Percentiles rank a stretch among this genome's conserved stretches.
These are phyloP conservation scores for Furcasterigmium furcatum DNA, from an alignment of 2,329 filamentous ascomycete genomes.

Conservation along the genomic window DNA sequence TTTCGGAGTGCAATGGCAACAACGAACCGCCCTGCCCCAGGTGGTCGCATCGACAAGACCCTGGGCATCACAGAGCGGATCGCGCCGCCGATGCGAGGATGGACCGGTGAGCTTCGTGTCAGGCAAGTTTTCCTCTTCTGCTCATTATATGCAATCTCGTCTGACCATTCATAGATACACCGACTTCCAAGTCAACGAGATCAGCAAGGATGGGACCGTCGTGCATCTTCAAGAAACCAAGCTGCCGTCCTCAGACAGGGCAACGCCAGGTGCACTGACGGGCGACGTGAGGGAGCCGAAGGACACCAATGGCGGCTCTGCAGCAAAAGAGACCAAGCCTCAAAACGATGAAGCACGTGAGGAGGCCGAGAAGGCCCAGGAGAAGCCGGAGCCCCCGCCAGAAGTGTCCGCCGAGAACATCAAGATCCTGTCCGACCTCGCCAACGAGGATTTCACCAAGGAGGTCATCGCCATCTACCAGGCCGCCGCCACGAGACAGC, in stretches of 20 bases:
- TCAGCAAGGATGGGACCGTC: constrained; percentile 70
- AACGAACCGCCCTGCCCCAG: background rate
- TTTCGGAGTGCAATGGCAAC: background rate
- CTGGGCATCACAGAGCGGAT: constrained; percentile 15
- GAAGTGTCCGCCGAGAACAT: constrained; percentile 25
- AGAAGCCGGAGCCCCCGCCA: constrained; percentile 4
- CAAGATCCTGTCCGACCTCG: constrained; percentile 31
- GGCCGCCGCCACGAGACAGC: constrained; percentile 24
- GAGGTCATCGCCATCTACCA: constrained; percentile 39
- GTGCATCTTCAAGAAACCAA: constrained; percentile 56
- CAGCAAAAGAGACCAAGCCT: background rate
- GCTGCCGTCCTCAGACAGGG: background rate
- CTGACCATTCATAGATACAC: constrained; percentile 60
- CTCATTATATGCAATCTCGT: background rate
- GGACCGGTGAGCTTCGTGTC: constrained; percentile 14
- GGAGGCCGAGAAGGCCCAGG: constrained; percentile 9
- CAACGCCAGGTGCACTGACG: background rate
- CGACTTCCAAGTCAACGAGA: constrained; percentile 91
- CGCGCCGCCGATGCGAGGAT: constrained; percentile 11
- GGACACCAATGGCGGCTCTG: constrained; percentile 19
- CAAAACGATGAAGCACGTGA: background rate
- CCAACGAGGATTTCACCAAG: constrained; percentile 34
- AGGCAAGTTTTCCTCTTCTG: constrained; percentile 3
- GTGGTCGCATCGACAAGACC: constrained; percentile 9
- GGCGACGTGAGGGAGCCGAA: constrained; percentile 12